Evolutionary conservation across 495 filamentous ascomycete genomes (phyloP), one percentile per base, ranked within the genome.

Genomic region (Filosporella fistucella): DNA sequence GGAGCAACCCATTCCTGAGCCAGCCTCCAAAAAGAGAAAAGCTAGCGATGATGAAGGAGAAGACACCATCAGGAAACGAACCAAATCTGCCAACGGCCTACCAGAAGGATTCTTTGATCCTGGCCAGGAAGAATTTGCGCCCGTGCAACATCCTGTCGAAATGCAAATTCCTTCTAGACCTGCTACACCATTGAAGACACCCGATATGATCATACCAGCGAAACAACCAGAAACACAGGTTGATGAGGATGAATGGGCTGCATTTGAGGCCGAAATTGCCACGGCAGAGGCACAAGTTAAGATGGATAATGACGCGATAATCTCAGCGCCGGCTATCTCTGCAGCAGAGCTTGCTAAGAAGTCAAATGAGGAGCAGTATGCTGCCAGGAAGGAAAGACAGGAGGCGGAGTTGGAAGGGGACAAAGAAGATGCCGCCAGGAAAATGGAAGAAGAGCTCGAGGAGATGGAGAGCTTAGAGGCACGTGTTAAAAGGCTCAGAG

Each of bases 391-490:
- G 23, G 73, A 77, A 48, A 69, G 70, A 42, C 71, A 74, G 26
- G 83, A 85, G 41, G 80, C 73, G 1, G 78, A 84, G 36, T 61
- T 77, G n/a, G 89, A 77, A 30, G 88, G 82, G 14, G 89, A 95
- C 68, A 82, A 82, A 18, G 90, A 96, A 58, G 90, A 95, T 57
- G 89, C 91, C 3, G 83, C 80, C 17, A 76, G 86, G 38, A 77
- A 82, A 45, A 63, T 96, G 47, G 82, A 91, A 62, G 82, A 86
- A 47, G 93, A 98, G 63, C 89, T 97, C 61, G 93, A 95, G 42
- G 84, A 93, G 61, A 96, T 97, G 91, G 88, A 93, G 60, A 80
- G 80, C 44, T 74, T 96, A 36, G 93, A 96, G 65, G 80, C 81
- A 54, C 76, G 91, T 30, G 86, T 95, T 7, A 70, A 74, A 57